Percentiles rank a stretch among this genome's conserved stretches.
phyloP scores from a whole-genome alignment of 768 basidiomycete genomes.

The Cystofilobasidium bisporidii region DNA sequence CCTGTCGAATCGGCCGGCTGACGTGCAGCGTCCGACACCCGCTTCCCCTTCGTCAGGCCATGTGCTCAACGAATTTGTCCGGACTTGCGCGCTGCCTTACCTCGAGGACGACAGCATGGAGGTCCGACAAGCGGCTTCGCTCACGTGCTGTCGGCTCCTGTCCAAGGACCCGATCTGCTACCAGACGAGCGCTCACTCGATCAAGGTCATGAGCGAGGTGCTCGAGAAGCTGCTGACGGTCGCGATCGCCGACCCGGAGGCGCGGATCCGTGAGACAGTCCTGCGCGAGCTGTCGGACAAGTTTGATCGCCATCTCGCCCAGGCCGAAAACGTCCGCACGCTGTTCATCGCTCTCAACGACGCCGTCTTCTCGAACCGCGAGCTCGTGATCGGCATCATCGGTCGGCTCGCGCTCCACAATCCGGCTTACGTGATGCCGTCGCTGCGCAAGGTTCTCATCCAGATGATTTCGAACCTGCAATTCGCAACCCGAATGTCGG shows the following conservation, averaged over 20 bases:
- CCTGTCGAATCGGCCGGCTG: too few species aligned
- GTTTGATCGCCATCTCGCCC: slow-evolving; percentile 93
- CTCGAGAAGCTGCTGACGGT: slow-evolving; percentile 90
- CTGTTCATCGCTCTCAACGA: slow-evolving; percentile 96
- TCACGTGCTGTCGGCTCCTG: slow-evolving; percentile 85
- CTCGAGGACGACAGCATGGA: slow-evolving; percentile 84
- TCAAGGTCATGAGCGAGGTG: slow-evolving; percentile 96
- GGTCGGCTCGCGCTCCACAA: slow-evolving; percentile 90
- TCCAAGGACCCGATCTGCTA: slow-evolving; percentile 91
- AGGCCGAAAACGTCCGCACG: slow-evolving; percentile 95
- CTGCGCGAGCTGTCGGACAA: slow-evolving; percentile 77
- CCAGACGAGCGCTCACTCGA: slow-evolving; percentile 89
- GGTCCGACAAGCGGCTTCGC: slow-evolving; percentile 76
- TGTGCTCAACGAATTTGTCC: slow-evolving; percentile 88
- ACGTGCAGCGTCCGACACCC: not conserved
- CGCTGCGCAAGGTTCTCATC: slow-evolving; percentile 84
- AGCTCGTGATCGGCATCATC: slow-evolving; percentile 80
- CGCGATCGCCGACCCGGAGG: slow-evolving; percentile 88
- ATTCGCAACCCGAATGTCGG: slow-evolving; percentile 80
- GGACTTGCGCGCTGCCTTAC: slow-evolving; percentile 80
- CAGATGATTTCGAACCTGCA: slow-evolving; percentile 93
- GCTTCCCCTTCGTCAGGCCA: slow-evolving; percentile 51
- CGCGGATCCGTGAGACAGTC: slow-evolving; percentile 74
- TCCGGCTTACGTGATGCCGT: slow-evolving; percentile 98
- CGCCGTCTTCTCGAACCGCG: slow-evolving; percentile 85